These are phyloP conservation scores for Umbilicus rupestris DNA, from an alignment of 164 flowering plant genomes.

Conservation along the genomic window DNA sequence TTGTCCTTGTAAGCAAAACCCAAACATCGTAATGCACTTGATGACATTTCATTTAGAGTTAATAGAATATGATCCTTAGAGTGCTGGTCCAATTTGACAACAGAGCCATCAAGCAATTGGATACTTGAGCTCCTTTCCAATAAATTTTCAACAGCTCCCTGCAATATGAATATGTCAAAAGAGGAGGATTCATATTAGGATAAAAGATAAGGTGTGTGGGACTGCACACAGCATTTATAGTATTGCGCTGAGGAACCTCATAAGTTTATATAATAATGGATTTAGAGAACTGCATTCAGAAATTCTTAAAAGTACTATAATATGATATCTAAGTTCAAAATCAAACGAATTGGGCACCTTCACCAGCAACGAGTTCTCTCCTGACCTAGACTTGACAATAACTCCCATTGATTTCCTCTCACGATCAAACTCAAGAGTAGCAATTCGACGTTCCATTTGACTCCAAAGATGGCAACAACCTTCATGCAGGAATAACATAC, in stretches of 20 bases:
- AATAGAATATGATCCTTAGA: slow-evolving; percentile 35
- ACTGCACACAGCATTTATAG: neutral
- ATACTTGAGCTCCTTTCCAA: slow-evolving; percentile 70
- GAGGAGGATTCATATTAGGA: neutral
- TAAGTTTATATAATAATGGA: neutral
- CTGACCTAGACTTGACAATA: slow-evolving; percentile 53
- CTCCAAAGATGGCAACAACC: slow-evolving; percentile 62
- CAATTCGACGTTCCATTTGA: slow-evolving; percentile 50
- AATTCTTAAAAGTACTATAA: neutral
- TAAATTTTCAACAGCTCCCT: slow-evolving; percentile 95
- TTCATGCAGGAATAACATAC: slow-evolving; percentile 11
- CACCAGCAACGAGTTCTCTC: slow-evolving; percentile 64
- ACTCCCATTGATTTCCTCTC: slow-evolving; percentile 97
- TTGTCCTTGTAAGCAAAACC: slow-evolving; percentile 95
- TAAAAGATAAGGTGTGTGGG: neutral
- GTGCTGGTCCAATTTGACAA: slow-evolving; percentile 38
- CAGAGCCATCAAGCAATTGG: slow-evolving; percentile 81
- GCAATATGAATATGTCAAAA: slow-evolving; percentile 17
- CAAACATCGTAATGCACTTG: slow-evolving; percentile 68
- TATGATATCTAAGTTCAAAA: neutral
- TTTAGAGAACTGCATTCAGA: neutral
- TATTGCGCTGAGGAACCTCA: neutral
- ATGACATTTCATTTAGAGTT: slow-evolving; percentile 58
- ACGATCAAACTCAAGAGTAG: slow-evolving; percentile 95
- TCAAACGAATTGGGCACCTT: slow-evolving; percentile 36